Base-by-base conservation (phyloP, 83 land plant genomes). In the Larix sibirica region DNA sequence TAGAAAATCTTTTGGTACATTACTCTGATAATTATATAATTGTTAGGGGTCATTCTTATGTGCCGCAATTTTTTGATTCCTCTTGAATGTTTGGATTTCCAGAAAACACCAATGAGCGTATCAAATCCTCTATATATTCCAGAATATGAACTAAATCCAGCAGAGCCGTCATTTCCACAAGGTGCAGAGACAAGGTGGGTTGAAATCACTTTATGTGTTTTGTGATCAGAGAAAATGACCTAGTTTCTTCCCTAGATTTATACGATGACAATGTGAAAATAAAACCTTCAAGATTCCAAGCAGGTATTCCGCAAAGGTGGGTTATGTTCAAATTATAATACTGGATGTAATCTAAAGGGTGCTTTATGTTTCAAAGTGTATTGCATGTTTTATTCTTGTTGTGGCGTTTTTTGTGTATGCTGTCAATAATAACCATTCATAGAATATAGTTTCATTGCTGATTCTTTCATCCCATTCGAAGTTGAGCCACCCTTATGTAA, bases 91-190 rank as follows among this genome's bases (percentile, higher is more conserved):
- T 61, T 83, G 89, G 90, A 92, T 87, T 85, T 81, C 78, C 31
- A 90, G 91, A 81, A 83, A 84, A 94, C 94, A 14, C 96, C 96
- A 13, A 94, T 91, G 94, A 64, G 86, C 33, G 94, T 92, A 62
- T 82, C 90, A 23, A 90, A 90, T 88, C 95, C 95, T 74, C 71
- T 80, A 60, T 88, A 91, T 85, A 85, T 94, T 86, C 94, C 96
- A 59, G 96, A 94, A 62, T 94, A 91, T 83, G 96, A 94, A 83
- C 90, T 94, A 38, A 91, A 94, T 65, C 96, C 94, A 31, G 50
- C 75, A 7, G 91, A 94, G 65, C 84, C 92, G 21, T 88, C 87
- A 24, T n/a, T 94, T 82, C 91, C 94, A 20, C 84, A 80, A 66
- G 76, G 85, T 38, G 94, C 89, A 83, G 91, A 88, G 26, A 21